Evolutionary conservation across 345 rosid species (phyloP), one percentile per base, ranked within the genome.

Genomic region (Angophora floribunda): DNA sequence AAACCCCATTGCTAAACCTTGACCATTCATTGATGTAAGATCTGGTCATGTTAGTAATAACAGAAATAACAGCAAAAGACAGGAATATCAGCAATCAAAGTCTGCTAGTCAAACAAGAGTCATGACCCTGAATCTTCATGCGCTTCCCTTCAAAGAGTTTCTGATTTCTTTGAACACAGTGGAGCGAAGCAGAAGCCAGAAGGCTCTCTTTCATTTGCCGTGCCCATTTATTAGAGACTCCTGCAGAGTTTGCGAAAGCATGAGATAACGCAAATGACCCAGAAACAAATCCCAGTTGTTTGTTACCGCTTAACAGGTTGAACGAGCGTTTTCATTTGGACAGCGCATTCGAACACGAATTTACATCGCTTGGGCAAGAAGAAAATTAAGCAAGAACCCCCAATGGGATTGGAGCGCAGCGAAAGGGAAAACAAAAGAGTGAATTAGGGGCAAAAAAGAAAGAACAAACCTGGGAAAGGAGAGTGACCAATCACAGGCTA

Each of bases 51-150:
- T 65, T 65, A 1, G 78, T 4, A 65, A 28, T 30, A 14, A 65
- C 41, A n/a, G 21, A 3, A 63, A 63, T 14, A 30, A 1, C 30
- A 28, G 8, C 30, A 61, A 30, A 61, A 61, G 4, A 32, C 61
- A 55, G 28, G 61, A 22, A 55, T 8, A 55, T 55, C 61, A 55
- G 28, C 61, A 2, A 55, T 55, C 61, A 55, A 55, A 55, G 61
- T 8, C 61, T 9, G 61, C 28, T 55, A 22, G 28, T 55, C 28
- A 55, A 55, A 28, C 67, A 11, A 28, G 15, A 61, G 32, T 96
- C 97, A 88, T 96, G 97, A 41, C 99, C 99, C 88, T 97, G 93
- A 51, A 96, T 95, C 88, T 94, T 93, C 9, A 87, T 78, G 89
- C 92, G 92, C 85, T 93, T 96, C 1, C 98, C 99, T 85, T 96